phyloP scores from a whole-genome alignment of 2,329 filamentous ascomycete species.

The Penicillium sp. region DNA sequence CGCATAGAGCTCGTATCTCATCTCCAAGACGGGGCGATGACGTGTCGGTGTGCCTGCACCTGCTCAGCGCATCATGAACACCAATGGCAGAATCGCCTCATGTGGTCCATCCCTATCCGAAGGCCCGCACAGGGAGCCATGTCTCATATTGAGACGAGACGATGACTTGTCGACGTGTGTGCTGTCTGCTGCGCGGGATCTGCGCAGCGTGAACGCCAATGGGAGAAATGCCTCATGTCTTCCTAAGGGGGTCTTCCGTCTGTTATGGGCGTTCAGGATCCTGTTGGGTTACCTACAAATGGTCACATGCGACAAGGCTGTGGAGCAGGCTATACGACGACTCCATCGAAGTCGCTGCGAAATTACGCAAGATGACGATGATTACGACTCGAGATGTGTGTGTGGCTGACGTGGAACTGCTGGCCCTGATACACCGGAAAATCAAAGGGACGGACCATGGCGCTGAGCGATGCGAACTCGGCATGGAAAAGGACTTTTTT shows the following conservation, averaged over 20 bases:
- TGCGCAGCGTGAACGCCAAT: no score
- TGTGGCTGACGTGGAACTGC: not conserved
- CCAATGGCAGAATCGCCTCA: conserved; percentile 2
- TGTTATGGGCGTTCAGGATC: no score
- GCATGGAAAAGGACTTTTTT: not conserved
- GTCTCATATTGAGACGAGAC: not conserved
- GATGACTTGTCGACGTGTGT: no score
- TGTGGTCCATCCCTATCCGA: not conserved
- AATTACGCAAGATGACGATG: no score
- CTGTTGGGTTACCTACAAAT: no score
- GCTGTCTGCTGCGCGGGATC: no score
- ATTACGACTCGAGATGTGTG: no score
- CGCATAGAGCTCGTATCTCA: not conserved
- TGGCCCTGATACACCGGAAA: not conserved
- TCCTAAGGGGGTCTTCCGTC: no score
- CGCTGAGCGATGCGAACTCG: not conserved
- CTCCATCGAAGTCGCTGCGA: not conserved
- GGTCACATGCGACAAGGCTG: no score
- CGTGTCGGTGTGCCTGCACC: not conserved
- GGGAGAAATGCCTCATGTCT: no score
- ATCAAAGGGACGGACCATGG: no score
- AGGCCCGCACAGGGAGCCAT: not conserved
- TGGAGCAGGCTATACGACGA: no score
- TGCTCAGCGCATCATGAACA: not conserved
- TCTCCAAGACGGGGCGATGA: not conserved